Evolutionary conservation across 441 rosid species (phyloP), one percentile per base, ranked within the genome.

Genomic region (California macrophylla): DNA sequence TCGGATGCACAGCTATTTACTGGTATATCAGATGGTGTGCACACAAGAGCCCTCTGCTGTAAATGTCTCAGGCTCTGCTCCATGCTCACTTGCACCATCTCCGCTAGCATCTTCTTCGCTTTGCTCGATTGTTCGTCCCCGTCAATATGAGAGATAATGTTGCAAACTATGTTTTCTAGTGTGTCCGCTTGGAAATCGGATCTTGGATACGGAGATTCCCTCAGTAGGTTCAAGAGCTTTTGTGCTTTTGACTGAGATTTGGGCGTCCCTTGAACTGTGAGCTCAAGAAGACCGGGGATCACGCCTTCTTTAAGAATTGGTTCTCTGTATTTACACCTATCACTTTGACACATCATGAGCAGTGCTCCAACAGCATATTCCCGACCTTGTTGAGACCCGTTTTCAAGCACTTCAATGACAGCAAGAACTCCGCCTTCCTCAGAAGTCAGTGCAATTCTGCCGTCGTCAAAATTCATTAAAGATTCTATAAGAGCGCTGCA

Each of bases 61-160:
- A 93, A 69, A 87, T 91, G 97, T 75, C 91, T 87, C 82, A 93
- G 79, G 79, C 96, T 93, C 80, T 93, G 93, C 36, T 93, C 98
- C 98, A 93, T 91, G 79, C 98, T 91, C 38, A 89, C 96, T 76
- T 93, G 96, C 10, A 93, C 97, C 98, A 93, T 93, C 82, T 93
- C 98, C 21, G 97, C 86, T 38, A 93, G 80, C 96, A 91, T 93
- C 78, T 89, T 88, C 87, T 88, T 93, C 0, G 98, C 98, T 69
- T 93, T 93, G 30, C 86, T 82, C 0, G 89, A 85, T 72, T 93
- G 98, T n/a, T 93, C 98, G 61, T 93, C 97, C 47, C 88, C 89
- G 36, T 93, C 96, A 4, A 91, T 88, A 72, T 85, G 90, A 21
- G 96, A 91, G 69, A 93, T 89, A 66, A 93, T 89, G 79, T 88